Conservation (phyloP, 1,284 basidiomycete genomes). For the Inonotus hispidus region DNA sequence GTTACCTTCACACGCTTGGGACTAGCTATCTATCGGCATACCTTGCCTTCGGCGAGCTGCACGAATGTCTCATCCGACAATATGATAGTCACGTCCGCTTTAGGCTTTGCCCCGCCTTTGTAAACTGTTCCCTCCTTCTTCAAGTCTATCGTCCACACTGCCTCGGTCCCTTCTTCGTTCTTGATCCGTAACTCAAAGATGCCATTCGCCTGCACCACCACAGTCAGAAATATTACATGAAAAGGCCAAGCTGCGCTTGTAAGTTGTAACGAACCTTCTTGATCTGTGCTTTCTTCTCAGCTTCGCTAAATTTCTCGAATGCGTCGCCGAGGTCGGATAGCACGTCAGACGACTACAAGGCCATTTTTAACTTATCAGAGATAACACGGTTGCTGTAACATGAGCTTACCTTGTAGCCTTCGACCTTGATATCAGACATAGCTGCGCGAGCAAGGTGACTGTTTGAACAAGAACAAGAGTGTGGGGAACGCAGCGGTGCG, state of each 20-base stretch:
- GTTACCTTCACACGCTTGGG: background rate
- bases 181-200: slow-evolving; percentile 88
- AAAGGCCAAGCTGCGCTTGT: background rate
- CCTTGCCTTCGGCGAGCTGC: slow-evolving; percentile 66
- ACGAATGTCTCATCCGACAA: slow-evolving; percentile 67
- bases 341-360: slow-evolving; percentile 61
- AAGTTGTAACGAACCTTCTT: slow-evolving; percentile 65
- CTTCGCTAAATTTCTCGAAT: slow-evolving; percentile 61
- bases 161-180: slow-evolving; percentile 73
- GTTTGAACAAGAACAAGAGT: background rate
- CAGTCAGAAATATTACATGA: background rate
- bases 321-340: slow-evolving; percentile 57
- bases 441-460: slow-evolving; percentile 10
- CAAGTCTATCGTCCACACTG: slow-evolving; percentile 90
- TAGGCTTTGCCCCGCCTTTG: slow-evolving; percentile 71
- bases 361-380: slow-evolving; percentile 1
- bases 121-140: slow-evolving; percentile 85
- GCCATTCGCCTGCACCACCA: slow-evolving; percentile 68
- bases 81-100: slow-evolving; percentile 74
- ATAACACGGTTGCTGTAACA: background rate
- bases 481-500: background rate
- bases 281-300: slow-evolving; percentile 75
- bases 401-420: slow-evolving; percentile 50
- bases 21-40: slow-evolving; percentile 25
- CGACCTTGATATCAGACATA: slow-evolving; percentile 54